Percentiles rank a stretch among this genome's conserved stretches.
Evolutionary conservation across 768 basidiomycete species (phyloP).

Genomic region (Tulasnella sp.): DNA sequence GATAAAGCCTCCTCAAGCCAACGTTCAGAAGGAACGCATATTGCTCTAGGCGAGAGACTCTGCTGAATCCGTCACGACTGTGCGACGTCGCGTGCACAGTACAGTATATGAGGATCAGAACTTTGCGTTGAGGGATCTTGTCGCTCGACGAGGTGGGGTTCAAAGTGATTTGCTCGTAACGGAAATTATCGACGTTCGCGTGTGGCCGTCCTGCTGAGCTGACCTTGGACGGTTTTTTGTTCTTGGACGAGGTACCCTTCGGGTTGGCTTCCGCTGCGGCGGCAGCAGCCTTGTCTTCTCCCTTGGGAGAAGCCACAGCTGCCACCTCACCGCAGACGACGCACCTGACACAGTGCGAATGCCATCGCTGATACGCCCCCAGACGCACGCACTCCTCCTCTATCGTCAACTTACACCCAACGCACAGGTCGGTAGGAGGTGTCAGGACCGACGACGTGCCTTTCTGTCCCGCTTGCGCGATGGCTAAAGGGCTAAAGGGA

Average conservation of each 20-base stretch:
- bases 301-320: slow-evolving; percentile 54
- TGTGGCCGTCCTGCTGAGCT: slow-evolving; percentile 72
- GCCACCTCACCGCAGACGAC: slow-evolving; percentile 75
- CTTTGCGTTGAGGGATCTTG: slow-evolving; percentile 30
- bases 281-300: slow-evolving; percentile 57
- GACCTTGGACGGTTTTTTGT: slow-evolving; percentile 52
- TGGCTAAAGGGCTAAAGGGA: slow-evolving; percentile 57
- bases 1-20: slow-evolving; percentile 86
- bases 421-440: slow-evolving; percentile 74
- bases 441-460: slow-evolving; percentile 24
- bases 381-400: slow-evolving; percentile 97
- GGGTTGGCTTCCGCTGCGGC: slow-evolving; percentile 57
- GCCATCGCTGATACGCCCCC: slow-evolving; percentile 97
- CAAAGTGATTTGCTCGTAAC: slow-evolving; percentile 53
- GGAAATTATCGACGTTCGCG: slow-evolving; percentile 77
- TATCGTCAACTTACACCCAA: slow-evolving; percentile 84
- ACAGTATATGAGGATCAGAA: slow-evolving; percentile 73
- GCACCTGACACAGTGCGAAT: slow-evolving; percentile 89
- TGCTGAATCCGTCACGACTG: slow-evolving; percentile 78
- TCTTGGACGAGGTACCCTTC: slow-evolving; percentile 39
- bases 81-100: slow-evolving; percentile 70
- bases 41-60: slow-evolving; percentile 93
- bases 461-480: slow-evolving; percentile 40
- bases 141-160: slow-evolving; percentile 32
- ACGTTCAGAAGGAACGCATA: slow-evolving; percentile 97